Evolutionary conservation across 768 basidiomycete genomes (phyloP).

Genomic region (Filobasidium floriforme): DNA sequence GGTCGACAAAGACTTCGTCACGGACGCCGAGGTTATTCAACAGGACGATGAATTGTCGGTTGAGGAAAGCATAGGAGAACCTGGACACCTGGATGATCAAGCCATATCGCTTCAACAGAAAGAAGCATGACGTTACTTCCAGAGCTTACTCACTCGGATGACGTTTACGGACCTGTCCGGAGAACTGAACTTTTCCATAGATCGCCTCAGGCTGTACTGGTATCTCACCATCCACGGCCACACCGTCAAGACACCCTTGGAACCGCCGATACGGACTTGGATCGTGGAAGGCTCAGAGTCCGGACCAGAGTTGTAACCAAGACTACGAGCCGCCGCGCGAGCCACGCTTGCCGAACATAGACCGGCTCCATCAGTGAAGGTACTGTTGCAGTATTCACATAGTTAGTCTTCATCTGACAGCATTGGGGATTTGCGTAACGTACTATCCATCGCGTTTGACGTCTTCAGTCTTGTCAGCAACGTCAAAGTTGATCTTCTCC

Average conservation of each 20-base stretch:
- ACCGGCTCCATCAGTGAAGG: conserved; percentile 43
- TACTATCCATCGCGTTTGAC: conserved; percentile 31
- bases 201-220: conserved; percentile 34
- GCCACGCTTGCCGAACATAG: conserved; percentile 35
- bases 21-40: conserved; percentile 38
- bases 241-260: conserved; percentile 40
- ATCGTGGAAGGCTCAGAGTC: conserved; percentile 38
- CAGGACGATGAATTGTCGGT: conserved; percentile 44
- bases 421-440: background rate
- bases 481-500: conserved; percentile 26
- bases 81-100: background rate
- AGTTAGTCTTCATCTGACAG: background rate
- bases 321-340: conserved; percentile 30
- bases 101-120: background rate
- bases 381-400: background rate
- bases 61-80: conserved; percentile 31
- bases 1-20: conserved; percentile 32
- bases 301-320: conserved; percentile 31
- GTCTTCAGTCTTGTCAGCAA: conserved; percentile 27
- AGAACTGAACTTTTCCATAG: conserved; percentile 38
- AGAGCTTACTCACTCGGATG: conserved; percentile 33
- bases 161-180: conserved; percentile 35
- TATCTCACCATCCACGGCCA: conserved; percentile 28
- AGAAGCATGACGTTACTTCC: background rate
- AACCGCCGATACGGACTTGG: conserved; percentile 42